Evolutionary conservation across 257 asterid species (phyloP).

Genomic region (Lavandula angustifolia): DNA sequence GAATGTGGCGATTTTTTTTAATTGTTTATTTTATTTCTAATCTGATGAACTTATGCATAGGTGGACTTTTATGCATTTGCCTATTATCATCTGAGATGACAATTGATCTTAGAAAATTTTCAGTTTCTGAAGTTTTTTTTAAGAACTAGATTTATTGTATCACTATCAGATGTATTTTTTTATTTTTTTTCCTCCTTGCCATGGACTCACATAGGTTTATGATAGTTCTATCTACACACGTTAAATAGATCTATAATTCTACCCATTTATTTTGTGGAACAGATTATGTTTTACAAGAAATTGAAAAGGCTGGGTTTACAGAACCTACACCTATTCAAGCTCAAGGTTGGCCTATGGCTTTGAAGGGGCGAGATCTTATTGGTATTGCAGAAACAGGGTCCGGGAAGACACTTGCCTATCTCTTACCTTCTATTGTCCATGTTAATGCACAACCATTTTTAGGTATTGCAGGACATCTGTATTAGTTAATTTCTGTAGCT

Average conservation of each 20-base stretch:
- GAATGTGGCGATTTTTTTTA: neutral
- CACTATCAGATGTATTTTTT: neutral
- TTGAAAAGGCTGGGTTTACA: conserved; percentile 88
- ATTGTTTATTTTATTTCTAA: neutral
- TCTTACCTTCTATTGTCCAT: conserved; percentile 90
- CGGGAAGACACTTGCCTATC: conserved; percentile 94
- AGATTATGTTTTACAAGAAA: conserved; percentile 94
- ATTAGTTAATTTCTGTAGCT: neutral
- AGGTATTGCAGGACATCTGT: conserved; percentile 56
- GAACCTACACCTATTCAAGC: conserved; percentile 98
- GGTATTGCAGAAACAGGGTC: conserved; percentile 99
- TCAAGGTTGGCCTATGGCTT: conserved; percentile 99
- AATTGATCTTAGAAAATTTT: neutral
- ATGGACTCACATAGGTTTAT: neutral
- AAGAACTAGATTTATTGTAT: neutral
- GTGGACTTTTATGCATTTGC: neutral
- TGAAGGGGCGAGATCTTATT: conserved; percentile 95
- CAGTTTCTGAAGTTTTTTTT: neutral
- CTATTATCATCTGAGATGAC: neutral
- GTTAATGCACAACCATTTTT: conserved; percentile 96
- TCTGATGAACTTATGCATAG: neutral
- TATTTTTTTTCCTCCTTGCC: too few species aligned
- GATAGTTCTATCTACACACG: neutral
- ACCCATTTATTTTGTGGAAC: conserved; percentile 28
- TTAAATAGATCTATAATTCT: neutral